Conservation (phyloP, 148 eudicot species). For the Rhododendron ovatum region DNA sequence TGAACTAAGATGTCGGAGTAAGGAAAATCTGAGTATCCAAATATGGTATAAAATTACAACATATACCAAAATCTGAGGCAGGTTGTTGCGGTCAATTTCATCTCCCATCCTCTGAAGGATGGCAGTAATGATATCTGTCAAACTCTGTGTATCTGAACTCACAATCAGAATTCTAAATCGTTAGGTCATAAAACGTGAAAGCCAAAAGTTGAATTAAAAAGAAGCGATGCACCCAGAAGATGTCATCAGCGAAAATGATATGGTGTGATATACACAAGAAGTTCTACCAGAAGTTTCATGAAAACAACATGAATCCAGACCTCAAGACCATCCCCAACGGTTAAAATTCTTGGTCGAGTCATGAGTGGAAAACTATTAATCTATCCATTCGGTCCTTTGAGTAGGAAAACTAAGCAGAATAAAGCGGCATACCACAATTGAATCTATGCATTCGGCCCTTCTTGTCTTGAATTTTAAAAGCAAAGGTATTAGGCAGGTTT, state of each 20-base stretch:
- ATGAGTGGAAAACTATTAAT: background rate
- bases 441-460: constrained; percentile 90
- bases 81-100: constrained; percentile 71
- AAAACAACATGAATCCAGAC: background rate
- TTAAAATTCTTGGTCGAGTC: background rate
- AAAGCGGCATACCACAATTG: constrained; percentile 53
- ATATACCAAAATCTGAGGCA: constrained; percentile 80
- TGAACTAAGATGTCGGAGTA: constrained; percentile 14
- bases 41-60: background rate
- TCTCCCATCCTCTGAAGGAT: constrained; percentile 89
- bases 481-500: constrained; percentile 37
- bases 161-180: background rate
- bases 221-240: background rate
- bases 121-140: constrained; percentile 79
- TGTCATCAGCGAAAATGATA: background rate
- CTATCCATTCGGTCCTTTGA: constrained; percentile 48
- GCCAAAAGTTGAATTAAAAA: background rate
- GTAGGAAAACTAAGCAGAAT: background rate
- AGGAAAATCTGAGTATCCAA: background rate
- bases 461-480: constrained; percentile 78
- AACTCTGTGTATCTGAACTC: constrained; percentile 56
- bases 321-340: background rate
- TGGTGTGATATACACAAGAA: background rate
- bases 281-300: background rate
- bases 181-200: background rate